Conservation (phyloP, 768 basidiomycete species). For the Amanita fuliginea region DNA sequence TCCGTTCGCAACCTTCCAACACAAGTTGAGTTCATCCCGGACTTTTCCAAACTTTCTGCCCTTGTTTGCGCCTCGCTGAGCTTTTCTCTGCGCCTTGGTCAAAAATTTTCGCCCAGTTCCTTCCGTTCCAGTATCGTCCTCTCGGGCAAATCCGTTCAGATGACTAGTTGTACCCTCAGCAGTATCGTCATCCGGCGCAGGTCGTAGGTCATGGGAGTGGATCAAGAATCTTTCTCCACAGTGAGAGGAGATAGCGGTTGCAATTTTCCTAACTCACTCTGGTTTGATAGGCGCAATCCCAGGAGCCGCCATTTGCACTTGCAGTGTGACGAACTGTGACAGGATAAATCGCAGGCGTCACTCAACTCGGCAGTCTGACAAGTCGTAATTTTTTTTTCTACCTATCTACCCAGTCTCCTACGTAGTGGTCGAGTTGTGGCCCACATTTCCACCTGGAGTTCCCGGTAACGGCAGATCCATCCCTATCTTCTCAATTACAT, state of each 20-base stretch:
- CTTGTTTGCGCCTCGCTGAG: constrained; percentile 75
- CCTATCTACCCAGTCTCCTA: neutral
- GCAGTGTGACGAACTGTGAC: no score
- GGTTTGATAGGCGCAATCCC: constrained; percentile 28
- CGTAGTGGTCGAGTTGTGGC: neutral
- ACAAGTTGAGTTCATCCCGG: constrained; percentile 73
- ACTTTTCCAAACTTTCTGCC: constrained; percentile 68
- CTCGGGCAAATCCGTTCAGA: constrained; percentile 15
- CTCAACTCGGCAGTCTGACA: no score
- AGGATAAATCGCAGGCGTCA: no score
- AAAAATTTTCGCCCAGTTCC: constrained; percentile 21
- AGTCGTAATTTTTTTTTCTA: no score
- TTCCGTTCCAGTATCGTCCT: constrained; percentile 12
- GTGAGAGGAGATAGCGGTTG: neutral
- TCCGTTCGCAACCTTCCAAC: constrained; percentile 69
- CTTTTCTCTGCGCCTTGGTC: constrained; percentile 61
- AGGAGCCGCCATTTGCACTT: no score
- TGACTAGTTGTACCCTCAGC: constrained; percentile 49
- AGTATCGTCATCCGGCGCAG: constrained; percentile 29
- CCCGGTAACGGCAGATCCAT: constrained; percentile 30
- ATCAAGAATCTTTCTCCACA: constrained; percentile 20
- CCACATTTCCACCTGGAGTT: constrained; percentile 9
- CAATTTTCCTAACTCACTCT: constrained; percentile 18
- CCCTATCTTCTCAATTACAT: constrained; percentile 33
- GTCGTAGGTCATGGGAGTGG: constrained; percentile 12